A percentile compares a stretch with the other conserved stretches of the same genome.
phyloP scores from a whole-genome alignment of 371 early-diverging fungal species.

The Capillidium heterosporum region DNA sequence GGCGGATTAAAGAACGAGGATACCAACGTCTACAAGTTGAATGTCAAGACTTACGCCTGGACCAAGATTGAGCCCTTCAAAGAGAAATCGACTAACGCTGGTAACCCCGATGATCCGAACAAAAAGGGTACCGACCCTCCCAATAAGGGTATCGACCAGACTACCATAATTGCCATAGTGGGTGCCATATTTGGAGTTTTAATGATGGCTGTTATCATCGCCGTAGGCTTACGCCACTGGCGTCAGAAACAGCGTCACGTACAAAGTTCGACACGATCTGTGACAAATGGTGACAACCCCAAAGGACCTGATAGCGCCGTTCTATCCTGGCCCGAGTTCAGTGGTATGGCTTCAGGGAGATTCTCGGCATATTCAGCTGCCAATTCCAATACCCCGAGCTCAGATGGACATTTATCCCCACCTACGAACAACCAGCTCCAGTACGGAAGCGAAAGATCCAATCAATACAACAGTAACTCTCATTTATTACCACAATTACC shows the following conservation, averaged over 20 bases:
- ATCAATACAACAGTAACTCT: background rate
- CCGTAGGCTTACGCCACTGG: conserved; percentile 1
- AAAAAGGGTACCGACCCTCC: no score
- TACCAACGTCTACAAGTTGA: background rate
- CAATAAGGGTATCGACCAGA: background rate
- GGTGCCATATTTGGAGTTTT: conserved; percentile 1
- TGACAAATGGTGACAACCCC: background rate
- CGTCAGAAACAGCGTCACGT: conserved; percentile 1
- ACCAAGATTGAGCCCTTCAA: no score
- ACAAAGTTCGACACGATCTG: background rate
- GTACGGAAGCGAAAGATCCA: background rate
- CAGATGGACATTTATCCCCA: background rate
- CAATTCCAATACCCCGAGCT: background rate
- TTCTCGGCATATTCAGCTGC: background rate
- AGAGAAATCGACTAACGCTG: background rate
- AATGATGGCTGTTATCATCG: background rate
- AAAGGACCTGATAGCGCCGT: background rate
- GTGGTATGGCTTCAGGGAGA: background rate
- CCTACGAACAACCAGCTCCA: background rate
- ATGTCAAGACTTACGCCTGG: background rate
- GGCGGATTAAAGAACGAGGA: background rate
- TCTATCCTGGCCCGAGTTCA: background rate
- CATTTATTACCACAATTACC: no score
- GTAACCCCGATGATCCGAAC: background rate
- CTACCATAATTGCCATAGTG: conserved; percentile 1